Evolutionary conservation across 2,329 filamentous ascomycete genomes (phyloP), one percentile per base, ranked within the genome.

Genomic region (Monilinia polystroma): DNA sequence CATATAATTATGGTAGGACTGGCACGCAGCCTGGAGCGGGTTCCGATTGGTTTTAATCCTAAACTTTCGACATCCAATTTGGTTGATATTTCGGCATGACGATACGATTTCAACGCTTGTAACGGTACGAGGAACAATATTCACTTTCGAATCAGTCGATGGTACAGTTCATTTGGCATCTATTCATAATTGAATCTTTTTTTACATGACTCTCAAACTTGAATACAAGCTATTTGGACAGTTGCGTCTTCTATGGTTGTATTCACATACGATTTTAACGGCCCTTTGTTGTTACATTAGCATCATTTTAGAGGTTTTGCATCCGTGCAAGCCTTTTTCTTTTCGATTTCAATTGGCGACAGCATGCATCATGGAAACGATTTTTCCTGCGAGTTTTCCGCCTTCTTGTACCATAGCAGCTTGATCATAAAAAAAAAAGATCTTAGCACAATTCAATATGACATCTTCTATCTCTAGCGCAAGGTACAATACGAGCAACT

Each of bases 51-150:
- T 66, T 76, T 56, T 76, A 72, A 74, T 58, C 62, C 58, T 51
- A 38, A 57, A 52, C 63, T 64, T 45, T 67, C 35, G 20, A 64
- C 32, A 64, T 43, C 29, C 52, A 58, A 56, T 52, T 45, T 59
- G 43, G 26, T 67, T 67, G 51, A 56, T 66, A 56, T 68, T 67
- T 68, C 68, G 72, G 71, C 70, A 76, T 67, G 75, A 76, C 68
- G 74, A 73, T 68, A 77, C 66, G 75, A 77, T 75, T 72, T 71
- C 71, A 73, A 76, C 73, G 73, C 71, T 71, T 77, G 75, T 77
- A 77, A 77, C 71, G 75, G 75, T 77, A 77, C 75, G 72, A 74
- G 71, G 67, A 70, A 75, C 67, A 73, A 75, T 70, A 68, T 67
- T 76, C 70, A 68, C 59, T 74, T 76, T 72, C 70, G 68, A 72